phyloP scores from a whole-genome alignment of 306 rosid species.

The Albizia julibrissin region DNA sequence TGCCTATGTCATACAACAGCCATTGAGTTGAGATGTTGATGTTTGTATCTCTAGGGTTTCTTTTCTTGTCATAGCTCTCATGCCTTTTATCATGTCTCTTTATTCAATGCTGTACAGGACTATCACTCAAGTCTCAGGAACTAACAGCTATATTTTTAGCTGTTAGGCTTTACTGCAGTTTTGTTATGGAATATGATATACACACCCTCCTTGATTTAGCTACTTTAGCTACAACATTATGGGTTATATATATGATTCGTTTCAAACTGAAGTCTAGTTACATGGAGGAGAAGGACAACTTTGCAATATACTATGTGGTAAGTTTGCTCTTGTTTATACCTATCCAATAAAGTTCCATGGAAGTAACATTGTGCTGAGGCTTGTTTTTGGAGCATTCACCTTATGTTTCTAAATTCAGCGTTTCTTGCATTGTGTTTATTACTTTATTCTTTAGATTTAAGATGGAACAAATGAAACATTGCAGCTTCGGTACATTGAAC shows the following conservation, averaged over 20 bases:
- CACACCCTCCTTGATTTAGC: constrained; percentile 94
- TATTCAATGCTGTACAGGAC: constrained; percentile 55
- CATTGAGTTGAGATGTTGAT: background rate
- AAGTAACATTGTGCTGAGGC: background rate
- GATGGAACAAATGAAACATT: background rate
- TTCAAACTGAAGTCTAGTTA: constrained; percentile 91
- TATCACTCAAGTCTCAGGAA: constrained; percentile 93
- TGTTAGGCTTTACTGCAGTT: constrained; percentile 91
- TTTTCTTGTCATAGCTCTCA: background rate
- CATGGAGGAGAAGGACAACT: constrained; percentile 98
- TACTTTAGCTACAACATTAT: constrained; percentile 78
- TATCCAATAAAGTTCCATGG: background rate
- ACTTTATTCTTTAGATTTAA: constrained; percentile 9
- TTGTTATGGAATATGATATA: constrained; percentile 98
- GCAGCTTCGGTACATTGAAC: background rate
- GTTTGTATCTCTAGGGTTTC: background rate
- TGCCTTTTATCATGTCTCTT: background rate
- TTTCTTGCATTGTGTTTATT: constrained; percentile 3
- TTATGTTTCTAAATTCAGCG: background rate
- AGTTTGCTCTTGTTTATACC: constrained; percentile 29
- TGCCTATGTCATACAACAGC: background rate
- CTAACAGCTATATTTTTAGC: constrained; percentile 94
- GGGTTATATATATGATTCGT: constrained; percentile 97
- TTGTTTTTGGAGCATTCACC: constrained; percentile 13
- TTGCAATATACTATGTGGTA: constrained; percentile 91